Evolutionary conservation across 441 rosid genomes (phyloP).

Genomic region (Theobroma grandiflorum): DNA sequence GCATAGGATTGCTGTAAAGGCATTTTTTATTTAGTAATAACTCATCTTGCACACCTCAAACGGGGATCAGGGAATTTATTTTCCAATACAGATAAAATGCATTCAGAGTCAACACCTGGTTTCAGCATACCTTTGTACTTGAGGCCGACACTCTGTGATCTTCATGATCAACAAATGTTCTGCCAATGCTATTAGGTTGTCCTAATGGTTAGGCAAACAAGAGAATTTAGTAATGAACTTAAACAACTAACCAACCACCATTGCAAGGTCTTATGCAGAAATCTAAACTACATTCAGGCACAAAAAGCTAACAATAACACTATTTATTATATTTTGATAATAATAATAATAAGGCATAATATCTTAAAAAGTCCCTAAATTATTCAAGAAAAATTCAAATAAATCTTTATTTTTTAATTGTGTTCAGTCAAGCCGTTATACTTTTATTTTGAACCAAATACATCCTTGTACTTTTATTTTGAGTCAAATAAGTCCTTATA

Average conservation of each 20-base stretch:
- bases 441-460: too few relatives aligned
- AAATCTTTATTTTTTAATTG: too few relatives aligned
- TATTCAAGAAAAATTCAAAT: too few relatives aligned
- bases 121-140: slow-evolving; percentile 62
- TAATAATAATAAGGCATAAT: too few relatives aligned
- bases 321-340: too few relatives aligned
- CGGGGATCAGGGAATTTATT: neutral
- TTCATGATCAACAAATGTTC: slow-evolving; percentile 55
- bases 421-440: too few relatives aligned
- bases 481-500: too few relatives aligned
- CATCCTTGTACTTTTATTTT: too few relatives aligned
- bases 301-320: neutral
- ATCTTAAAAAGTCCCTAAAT: too few relatives aligned
- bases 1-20: slow-evolving; percentile 57
- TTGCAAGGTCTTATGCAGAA: neutral
- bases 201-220: slow-evolving; percentile 53
- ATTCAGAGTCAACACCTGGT: slow-evolving; percentile 20
- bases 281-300: neutral
- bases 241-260: neutral
- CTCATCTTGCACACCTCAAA: slow-evolving; percentile 27
- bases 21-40: slow-evolving; percentile 26
- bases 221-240: neutral
- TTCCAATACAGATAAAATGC: slow-evolving; percentile 25
- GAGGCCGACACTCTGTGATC: slow-evolving; percentile 44
- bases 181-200: slow-evolving; percentile 45